These are phyloP conservation scores for Fistulinella prunicolor DNA, from an alignment of 768 basidiomycete species.

Conservation along the genomic window DNA sequence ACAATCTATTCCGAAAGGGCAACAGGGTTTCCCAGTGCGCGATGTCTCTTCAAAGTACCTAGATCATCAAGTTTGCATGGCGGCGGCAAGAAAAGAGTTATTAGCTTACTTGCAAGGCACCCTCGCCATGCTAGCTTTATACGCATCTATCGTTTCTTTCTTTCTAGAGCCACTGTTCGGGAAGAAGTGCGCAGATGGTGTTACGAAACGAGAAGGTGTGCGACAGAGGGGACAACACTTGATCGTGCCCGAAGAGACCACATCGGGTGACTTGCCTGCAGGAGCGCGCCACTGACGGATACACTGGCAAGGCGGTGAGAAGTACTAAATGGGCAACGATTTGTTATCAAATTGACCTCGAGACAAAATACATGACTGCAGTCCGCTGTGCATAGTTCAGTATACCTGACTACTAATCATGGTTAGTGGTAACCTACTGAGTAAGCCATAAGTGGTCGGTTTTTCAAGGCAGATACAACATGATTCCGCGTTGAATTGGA, in stretches of 20 bases:
- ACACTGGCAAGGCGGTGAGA: conserved; percentile 45
- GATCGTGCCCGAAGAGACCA: conserved; percentile 53
- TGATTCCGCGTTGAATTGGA: conserved; percentile 40
- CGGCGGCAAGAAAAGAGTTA: background rate
- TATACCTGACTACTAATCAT: background rate
- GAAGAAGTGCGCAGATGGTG: conserved; percentile 70
- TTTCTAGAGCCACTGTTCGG: conserved; percentile 54
- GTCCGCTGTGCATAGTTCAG: conserved; percentile 42
- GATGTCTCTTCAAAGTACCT: conserved; percentile 65
- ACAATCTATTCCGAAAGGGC: conserved; percentile 79
- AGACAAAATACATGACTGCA: conserved; percentile 82
- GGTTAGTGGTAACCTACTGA: conserved; percentile 43
- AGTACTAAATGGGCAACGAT: background rate
- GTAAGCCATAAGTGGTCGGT: conserved; percentile 64
- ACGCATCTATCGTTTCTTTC: conserved; percentile 46
- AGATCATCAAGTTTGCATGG: background rate
- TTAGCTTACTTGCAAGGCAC: conserved; percentile 61
- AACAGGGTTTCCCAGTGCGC: conserved; percentile 46
- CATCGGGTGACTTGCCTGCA: conserved; percentile 48
- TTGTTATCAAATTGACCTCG: conserved; percentile 40
- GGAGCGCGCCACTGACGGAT: conserved; percentile 76
- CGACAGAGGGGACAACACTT: conserved; percentile 84
- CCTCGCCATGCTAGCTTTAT: conserved; percentile 71
- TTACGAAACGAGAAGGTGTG: conserved; percentile 60
- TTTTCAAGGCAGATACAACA: conserved; percentile 79